Percentiles rank a stretch among this genome's conserved stretches.
phyloP scores from a whole-genome alignment of 805 yeast species.

The Ogataea haglerorum region DNA sequence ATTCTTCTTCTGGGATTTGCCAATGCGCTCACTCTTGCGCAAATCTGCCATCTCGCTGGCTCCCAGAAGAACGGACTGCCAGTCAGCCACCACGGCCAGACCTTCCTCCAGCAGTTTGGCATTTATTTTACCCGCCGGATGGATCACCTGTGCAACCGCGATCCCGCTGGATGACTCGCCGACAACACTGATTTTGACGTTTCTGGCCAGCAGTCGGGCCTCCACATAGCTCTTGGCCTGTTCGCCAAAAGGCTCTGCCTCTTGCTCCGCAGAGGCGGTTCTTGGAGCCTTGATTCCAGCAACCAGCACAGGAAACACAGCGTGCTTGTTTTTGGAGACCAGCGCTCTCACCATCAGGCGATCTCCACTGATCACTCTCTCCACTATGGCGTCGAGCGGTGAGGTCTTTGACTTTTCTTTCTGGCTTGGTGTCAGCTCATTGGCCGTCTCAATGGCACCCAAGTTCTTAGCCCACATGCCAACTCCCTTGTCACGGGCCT shows the following conservation, averaged over 20 bases:
- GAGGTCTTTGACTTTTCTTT: conserved; percentile 35
- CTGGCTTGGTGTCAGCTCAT: conserved; percentile 32
- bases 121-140: conserved; percentile 76
- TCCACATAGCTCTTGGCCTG: conserved; percentile 65
- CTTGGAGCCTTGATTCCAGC: conserved; percentile 78
- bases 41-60: conserved; percentile 56
- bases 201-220: conserved; percentile 57
- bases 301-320: conserved; percentile 54
- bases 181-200: conserved; percentile 52
- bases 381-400: conserved; percentile 62
- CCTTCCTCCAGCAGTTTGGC: conserved; percentile 67
- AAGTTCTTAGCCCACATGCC: conserved; percentile 53
- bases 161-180: conserved; percentile 64
- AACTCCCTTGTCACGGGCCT: conserved; percentile 46
- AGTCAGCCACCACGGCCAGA: conserved; percentile 70
- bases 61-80: conserved; percentile 74
- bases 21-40: conserved; percentile 63
- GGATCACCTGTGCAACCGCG: conserved; percentile 54
- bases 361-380: conserved; percentile 76
- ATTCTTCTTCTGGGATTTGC: conserved; percentile 53
- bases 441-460: conserved; percentile 24
- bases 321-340: conserved; percentile 48
- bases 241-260: conserved; percentile 60
- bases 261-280: conserved; percentile 44
- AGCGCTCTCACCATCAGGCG: conserved; percentile 60